Evolutionary conservation across 1,139 yeast species (phyloP).

Genomic region (Maudiozyma humilis): DNA sequence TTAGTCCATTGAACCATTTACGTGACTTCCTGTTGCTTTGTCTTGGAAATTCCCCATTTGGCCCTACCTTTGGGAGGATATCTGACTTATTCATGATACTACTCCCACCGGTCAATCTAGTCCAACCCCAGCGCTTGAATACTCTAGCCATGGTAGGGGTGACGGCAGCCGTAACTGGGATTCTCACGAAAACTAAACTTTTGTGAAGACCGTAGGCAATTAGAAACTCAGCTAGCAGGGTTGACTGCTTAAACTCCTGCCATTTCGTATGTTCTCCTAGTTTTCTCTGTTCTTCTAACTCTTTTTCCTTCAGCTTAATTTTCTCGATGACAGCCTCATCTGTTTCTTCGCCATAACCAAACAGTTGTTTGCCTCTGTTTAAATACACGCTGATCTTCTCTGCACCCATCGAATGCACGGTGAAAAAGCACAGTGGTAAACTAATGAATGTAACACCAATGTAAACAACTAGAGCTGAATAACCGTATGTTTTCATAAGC

Average conservation of each 20-base stretch:
- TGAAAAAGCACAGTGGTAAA: slow-evolving; percentile 69
- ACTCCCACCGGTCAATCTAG: slow-evolving; percentile 52
- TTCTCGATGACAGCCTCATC: slow-evolving; percentile 28
- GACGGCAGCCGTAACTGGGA: slow-evolving; percentile 87
- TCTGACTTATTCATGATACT: slow-evolving; percentile 30
- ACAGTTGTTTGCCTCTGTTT: slow-evolving; percentile 46
- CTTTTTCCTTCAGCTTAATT: slow-evolving; percentile 18
- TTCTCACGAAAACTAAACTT: slow-evolving; percentile 63
- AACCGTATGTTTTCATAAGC: slow-evolving; percentile 79
- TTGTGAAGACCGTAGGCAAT: slow-evolving; percentile 93
- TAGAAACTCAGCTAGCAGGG: slow-evolving; percentile 64
- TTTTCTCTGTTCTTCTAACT: slow-evolving; percentile 16
- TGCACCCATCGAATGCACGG: slow-evolving; percentile 82
- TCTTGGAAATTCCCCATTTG: slow-evolving; percentile 12
- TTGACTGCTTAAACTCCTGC: slow-evolving; percentile 26
- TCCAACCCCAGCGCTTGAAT: slow-evolving; percentile 64
- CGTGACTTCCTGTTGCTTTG: slow-evolving; percentile 19
- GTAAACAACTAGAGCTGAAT: slow-evolving; percentile 83
- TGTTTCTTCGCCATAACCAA: slow-evolving; percentile 48
- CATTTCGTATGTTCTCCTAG: slow-evolving; percentile 19
- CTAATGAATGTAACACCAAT: slow-evolving; percentile 62
- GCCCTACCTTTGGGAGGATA: slow-evolving; percentile 29
- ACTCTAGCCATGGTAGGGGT: slow-evolving; percentile 70
- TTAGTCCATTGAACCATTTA: slow-evolving; percentile 29
- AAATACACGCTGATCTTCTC: slow-evolving; percentile 66